These are phyloP conservation scores for Fusarium sp. DNA, from an alignment of 2,329 filamentous ascomycete genomes.

Conservation along the genomic window DNA sequence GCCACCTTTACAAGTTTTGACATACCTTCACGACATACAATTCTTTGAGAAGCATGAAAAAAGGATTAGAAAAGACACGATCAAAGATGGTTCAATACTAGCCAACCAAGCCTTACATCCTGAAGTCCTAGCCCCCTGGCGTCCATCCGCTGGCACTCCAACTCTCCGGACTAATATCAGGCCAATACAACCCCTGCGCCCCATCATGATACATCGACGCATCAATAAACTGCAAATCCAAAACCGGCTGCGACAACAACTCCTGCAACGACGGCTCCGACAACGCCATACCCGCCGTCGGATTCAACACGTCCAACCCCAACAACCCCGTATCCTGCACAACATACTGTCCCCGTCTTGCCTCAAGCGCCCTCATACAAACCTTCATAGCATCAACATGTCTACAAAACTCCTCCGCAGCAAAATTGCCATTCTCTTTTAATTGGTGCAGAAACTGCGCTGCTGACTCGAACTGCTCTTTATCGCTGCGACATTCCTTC, in stretches of 20 bases:
- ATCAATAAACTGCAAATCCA: slow-evolving; percentile 48
- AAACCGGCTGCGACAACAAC: slow-evolving; percentile 44
- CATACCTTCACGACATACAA: accelerated
- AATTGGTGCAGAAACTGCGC: slow-evolving; percentile 50
- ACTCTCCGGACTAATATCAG: slow-evolving; percentile 40
- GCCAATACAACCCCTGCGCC: slow-evolving; percentile 37
- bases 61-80: accelerated
- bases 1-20: no score
- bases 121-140: not conserved
- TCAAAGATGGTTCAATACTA: accelerated
- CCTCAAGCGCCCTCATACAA: slow-evolving; percentile 34
- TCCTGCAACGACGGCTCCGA: slow-evolving; percentile 49
- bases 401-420: slow-evolving; percentile 52
- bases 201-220: slow-evolving; percentile 40
- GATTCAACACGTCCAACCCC: slow-evolving; percentile 31
- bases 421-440: slow-evolving; percentile 50
- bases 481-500: slow-evolving; percentile 45
- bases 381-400: slow-evolving; percentile 50
- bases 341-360: slow-evolving; percentile 25
- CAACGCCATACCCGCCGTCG: slow-evolving; percentile 47
- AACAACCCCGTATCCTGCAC: slow-evolving; percentile 10
- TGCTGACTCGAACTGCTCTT: slow-evolving; percentile 51
- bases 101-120: accelerated
- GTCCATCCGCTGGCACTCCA: slow-evolving; percentile 35
- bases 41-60: accelerated